A percentile compares a stretch with the other conserved stretches of the same genome.
These are phyloP conservation scores for Rhizoctonia solani DNA, from an alignment of 1,284 basidiomycete genomes.

Conservation along the genomic window DNA sequence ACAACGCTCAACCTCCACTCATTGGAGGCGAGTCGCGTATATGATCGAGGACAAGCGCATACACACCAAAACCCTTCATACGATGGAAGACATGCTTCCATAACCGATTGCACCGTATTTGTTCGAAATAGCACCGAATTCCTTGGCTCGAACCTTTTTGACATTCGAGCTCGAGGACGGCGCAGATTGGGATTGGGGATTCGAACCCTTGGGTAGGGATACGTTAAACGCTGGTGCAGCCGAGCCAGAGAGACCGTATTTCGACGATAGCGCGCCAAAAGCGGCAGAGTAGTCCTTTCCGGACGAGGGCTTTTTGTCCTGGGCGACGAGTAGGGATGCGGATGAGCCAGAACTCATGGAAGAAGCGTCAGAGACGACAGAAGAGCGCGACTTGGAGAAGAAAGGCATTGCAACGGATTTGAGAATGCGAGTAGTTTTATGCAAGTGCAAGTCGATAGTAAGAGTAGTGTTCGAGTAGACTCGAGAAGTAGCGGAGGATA, in stretches of 20 bases:
- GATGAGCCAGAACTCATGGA: slow-evolving; percentile 1
- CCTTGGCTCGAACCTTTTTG: slow-evolving; percentile 1
- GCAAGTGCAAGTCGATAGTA: not conserved
- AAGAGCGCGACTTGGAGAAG: slow-evolving; percentile 22
- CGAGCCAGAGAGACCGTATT: slow-evolving; percentile 10
- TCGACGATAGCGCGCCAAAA: slow-evolving; percentile 25
- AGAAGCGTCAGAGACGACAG: not conserved
- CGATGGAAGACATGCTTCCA: not conserved
- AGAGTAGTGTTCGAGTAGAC: not conserved
- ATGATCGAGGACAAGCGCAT: not conserved
- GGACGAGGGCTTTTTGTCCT: slow-evolving; percentile 15
- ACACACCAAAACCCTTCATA: not conserved
- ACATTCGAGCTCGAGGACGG: not conserved
- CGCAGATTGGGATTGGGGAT: not conserved
- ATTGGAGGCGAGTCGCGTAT: not conserved
- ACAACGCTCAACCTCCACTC: not conserved
- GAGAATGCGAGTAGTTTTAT: not conserved
- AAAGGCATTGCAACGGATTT: slow-evolving; percentile 19
- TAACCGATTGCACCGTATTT: slow-evolving; percentile 8
- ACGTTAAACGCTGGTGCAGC: not conserved
- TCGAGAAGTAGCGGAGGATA: not conserved
- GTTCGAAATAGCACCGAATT: slow-evolving; percentile 6
- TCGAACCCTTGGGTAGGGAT: not conserved
- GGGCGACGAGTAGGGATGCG: not conserved
- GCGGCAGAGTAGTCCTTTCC: slow-evolving; percentile 24